Evolutionary conservation across 2,329 filamentous ascomycete genomes (phyloP).

Genomic region (Sarocladium strictum): DNA sequence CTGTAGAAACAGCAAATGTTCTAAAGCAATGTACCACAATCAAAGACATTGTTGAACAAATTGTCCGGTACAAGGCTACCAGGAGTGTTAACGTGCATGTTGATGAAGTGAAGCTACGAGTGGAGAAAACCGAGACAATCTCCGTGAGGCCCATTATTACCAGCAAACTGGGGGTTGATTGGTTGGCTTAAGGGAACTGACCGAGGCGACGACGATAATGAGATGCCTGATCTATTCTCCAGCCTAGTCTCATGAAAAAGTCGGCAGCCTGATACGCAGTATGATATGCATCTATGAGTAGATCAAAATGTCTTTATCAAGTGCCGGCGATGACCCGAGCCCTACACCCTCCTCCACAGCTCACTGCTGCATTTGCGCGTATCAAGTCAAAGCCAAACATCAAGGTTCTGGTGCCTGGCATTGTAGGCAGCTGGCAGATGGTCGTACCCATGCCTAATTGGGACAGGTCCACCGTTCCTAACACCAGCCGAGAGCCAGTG

Average conservation of each 20-base stretch:
- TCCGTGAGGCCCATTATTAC: constrained; percentile 1
- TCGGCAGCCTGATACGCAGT: neutral
- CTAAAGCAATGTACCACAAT: neutral
- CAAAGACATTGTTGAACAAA: neutral
- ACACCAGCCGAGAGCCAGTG: constrained; percentile 2
- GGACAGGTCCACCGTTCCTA: constrained; percentile 6
- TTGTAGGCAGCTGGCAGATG: neutral
- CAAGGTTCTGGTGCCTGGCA: constrained; percentile 2
- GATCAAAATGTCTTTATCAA: neutral
- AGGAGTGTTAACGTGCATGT: neutral
- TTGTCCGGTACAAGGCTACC: neutral
- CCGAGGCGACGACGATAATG: neutral
- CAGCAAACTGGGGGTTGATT: neutral
- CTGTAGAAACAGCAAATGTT: neutral
- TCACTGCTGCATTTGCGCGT: no score
- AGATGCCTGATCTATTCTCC: neutral
- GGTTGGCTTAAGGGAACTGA: neutral
- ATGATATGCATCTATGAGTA: neutral
- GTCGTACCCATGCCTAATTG: neutral
- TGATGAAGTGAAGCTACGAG: neutral
- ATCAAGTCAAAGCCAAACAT: neutral
- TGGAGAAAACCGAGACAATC: neutral
- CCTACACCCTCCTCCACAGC: constrained; percentile 1
- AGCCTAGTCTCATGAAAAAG: neutral
- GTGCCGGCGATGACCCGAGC: constrained; percentile 2